Conservation (phyloP, 257 asterid species). For the Nicotiana noctiflora region DNA sequence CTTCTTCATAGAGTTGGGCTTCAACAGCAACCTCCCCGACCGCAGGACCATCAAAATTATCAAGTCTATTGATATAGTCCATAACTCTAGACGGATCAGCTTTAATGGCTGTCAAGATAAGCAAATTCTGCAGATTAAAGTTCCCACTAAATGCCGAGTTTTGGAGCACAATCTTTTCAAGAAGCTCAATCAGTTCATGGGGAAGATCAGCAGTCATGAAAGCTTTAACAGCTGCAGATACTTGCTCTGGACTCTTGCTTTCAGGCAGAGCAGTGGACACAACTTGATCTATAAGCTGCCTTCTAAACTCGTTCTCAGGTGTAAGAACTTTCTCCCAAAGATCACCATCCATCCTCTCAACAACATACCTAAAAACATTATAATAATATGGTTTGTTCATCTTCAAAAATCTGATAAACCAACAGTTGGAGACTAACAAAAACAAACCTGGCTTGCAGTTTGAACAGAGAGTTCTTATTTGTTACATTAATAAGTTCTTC, state of each 20-base stretch:
- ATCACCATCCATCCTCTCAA: conserved; percentile 95
- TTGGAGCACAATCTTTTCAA: conserved; percentile 95
- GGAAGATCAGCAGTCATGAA: conserved; percentile 99
- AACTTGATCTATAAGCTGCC: conserved; percentile 97
- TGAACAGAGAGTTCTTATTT: conserved; percentile 87
- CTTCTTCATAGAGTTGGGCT: conserved; percentile 86
- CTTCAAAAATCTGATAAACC: conserved; percentile 30
- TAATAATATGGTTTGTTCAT: conserved; percentile 66
- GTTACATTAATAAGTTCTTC: conserved; percentile 95
- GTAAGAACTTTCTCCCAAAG: conserved; percentile 89
- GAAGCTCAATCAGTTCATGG: conserved; percentile 94
- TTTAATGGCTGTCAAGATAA: conserved; percentile 90
- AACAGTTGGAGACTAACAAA: conserved; percentile 6
- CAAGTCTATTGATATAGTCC: conserved; percentile 93
- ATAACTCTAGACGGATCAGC: conserved; percentile 97
- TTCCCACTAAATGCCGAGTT: conserved; percentile 97
- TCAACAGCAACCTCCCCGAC: conserved; percentile 98
- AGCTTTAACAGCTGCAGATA: conserved; percentile 98
- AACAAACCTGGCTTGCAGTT: conserved; percentile 94
- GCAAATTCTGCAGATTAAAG: conserved; percentile 86
- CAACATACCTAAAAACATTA: conserved; percentile 74
- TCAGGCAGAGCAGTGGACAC: conserved; percentile 99
- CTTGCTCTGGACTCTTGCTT: conserved; percentile 99
- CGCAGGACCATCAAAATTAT: conserved; percentile 97
- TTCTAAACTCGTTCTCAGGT: conserved; percentile 91